These are phyloP conservation scores for Gliomastix tumulicola DNA, from an alignment of 2,329 filamentous ascomycete species.

Conservation along the genomic window DNA sequence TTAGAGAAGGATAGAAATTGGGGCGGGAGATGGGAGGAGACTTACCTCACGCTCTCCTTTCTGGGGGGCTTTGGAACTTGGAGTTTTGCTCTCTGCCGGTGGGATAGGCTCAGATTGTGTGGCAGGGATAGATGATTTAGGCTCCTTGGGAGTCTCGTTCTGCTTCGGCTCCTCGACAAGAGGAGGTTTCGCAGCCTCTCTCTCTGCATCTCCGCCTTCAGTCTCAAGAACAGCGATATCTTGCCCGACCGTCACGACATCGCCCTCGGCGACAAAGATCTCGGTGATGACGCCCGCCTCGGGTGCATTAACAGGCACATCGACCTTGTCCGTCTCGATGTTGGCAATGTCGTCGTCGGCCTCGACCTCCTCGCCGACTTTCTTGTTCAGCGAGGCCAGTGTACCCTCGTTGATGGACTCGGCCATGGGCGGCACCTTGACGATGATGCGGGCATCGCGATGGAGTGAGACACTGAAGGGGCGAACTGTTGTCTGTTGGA, in stretches of 20 bases:
- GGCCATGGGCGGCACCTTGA: slow-evolving; percentile 21
- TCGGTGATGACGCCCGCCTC: slow-evolving; percentile 16
- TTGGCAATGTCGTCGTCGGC: slow-evolving; percentile 21
- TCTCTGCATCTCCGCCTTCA: no score
- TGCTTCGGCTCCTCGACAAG: background rate
- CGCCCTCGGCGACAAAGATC: slow-evolving; percentile 20
- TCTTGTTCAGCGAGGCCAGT: slow-evolving; percentile 14
- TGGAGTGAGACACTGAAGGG: no score
- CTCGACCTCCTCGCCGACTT: slow-evolving; percentile 19
- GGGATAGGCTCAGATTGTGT: no score
- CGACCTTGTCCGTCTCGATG: slow-evolving; percentile 25
- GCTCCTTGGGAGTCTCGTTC: no score
- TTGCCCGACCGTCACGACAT: slow-evolving; percentile 22
- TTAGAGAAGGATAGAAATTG: no score
- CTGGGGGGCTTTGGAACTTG: no score
- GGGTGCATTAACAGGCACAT: slow-evolving; percentile 18
- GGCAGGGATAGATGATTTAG: no score
- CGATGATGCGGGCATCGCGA: no score
- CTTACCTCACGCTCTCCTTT: no score
- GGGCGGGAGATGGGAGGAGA: no score
- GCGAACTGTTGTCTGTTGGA: no score
- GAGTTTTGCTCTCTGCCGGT: no score
- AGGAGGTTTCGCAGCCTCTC: slow-evolving; percentile 6
- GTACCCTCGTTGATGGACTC: slow-evolving; percentile 24
- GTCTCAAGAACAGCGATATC: slow-evolving; percentile 11